Conservation (phyloP, 2,329 filamentous ascomycete species). For the Aureobasidium melanogenum region DNA sequence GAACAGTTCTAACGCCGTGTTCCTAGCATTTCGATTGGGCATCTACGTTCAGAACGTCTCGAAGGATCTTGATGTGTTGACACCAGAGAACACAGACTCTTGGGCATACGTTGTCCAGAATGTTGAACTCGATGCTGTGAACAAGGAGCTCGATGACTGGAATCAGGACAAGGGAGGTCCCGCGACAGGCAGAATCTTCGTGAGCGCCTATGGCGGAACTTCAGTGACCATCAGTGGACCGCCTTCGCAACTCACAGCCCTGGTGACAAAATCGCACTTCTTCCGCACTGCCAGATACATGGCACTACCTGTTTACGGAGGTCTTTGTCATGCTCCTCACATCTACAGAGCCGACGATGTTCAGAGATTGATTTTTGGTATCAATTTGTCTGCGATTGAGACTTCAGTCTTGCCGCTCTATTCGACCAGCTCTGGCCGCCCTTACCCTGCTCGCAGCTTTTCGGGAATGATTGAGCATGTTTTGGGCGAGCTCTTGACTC, state of each 20-base stretch:
- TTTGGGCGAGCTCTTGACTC: too few relatives aligned
- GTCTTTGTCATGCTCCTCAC: background rate
- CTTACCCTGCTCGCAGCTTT: background rate
- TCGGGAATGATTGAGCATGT: background rate
- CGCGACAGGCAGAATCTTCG: constrained; percentile 15
- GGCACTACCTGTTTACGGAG: background rate
- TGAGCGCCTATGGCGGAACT: constrained; percentile 21
- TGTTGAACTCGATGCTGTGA: too few relatives aligned
- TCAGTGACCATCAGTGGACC: constrained; percentile 26
- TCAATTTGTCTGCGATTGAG: background rate
- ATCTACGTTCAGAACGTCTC: background rate
- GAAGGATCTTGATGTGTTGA: too few relatives aligned
- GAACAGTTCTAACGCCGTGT: background rate
- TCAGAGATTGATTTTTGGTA: background rate
- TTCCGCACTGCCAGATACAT: background rate
- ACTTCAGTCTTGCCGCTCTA: background rate
- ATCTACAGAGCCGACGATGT: background rate
- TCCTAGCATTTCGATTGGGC: background rate
- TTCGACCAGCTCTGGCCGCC: constrained; percentile 13
- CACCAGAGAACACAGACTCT: too few relatives aligned
- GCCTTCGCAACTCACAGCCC: constrained; percentile 21
- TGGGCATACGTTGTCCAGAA: too few relatives aligned
- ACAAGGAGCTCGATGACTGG: too few relatives aligned
- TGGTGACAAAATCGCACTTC: constrained; percentile 19
- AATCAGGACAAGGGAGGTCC: too few relatives aligned